Evolutionary conservation across 495 filamentous ascomycete genomes (phyloP), one percentile per base, ranked within the genome.

Genomic region (Neurospora tetrasperma): DNA sequence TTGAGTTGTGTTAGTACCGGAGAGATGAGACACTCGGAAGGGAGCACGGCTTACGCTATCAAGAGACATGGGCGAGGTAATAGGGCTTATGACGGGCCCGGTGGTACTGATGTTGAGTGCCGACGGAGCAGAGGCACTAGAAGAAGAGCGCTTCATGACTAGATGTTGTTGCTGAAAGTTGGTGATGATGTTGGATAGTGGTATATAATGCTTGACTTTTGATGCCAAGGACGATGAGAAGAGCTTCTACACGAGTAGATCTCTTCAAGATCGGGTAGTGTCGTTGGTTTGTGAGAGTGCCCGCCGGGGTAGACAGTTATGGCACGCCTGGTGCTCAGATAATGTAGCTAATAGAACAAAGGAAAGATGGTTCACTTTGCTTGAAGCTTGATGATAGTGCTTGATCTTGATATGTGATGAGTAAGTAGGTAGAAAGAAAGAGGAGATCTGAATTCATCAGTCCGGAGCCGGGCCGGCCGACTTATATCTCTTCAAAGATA

Each of bases 321-420:
- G 43, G 70, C 73, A 74, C 73, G 14, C 70, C 73, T 69, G 73
- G 73, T 74, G 73, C 70, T 72, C 10, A 42, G 40, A 39, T 42
- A 68, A 42, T 71, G 66, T 23, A 31, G 40, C 39, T 73, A 70
- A 38, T 41, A 38, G 27, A 69, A 18, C 70, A 73, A 42, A 42
- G 35, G 20, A 20, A 62, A 18, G 2, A 42, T 31, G 2, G 68
- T 42, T 71, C 71, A 40, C 62, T 66, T 66, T 66, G 27, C 5
- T 66, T 14, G 12, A 66, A 18, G 6, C 54, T 59, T 35, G 27
- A 35, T 7, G 48, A 20, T 59, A 20, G 2, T 27, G 48, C 48
- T 59, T 59, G 46, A 54, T 54, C 54, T 62, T 62, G 54, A 66
- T 35, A 27, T 35, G 9, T 14, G 54, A 66, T 66, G 54, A 35